phyloP scores from a whole-genome alignment of 169 alveolate genomes.

The Plasmodium knowlesi region DNA sequence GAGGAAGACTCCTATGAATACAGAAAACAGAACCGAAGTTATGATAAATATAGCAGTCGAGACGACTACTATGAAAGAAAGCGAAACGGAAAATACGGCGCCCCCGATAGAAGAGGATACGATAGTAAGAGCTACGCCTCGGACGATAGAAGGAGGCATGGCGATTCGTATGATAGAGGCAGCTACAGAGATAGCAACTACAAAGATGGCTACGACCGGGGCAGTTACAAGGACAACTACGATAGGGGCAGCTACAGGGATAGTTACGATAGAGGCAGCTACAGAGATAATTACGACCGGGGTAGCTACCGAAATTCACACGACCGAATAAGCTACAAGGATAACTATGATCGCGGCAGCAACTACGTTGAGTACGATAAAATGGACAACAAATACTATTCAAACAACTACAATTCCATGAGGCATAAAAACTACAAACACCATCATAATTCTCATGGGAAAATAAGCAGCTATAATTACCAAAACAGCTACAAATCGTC shows the following conservation, averaged over 20 bases:
- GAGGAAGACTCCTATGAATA: conserved; percentile 33
- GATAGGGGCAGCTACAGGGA: conserved; percentile 48
- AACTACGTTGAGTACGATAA: conserved; percentile 61
- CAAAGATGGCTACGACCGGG: neutral
- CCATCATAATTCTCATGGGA: conserved; percentile 27
- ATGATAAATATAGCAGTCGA: conserved; percentile 30
- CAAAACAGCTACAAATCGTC: conserved; percentile 39
- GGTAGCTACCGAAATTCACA: conserved; percentile 4
- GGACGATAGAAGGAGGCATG: conserved; percentile 33
- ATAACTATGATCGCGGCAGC: conserved; percentile 4
- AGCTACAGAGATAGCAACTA: neutral
- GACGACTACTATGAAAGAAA: conserved; percentile 43
- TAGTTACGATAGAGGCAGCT: conserved; percentile 23
- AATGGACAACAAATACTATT: conserved; percentile 66
- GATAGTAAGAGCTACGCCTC: conserved; percentile 47
- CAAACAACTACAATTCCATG: conserved; percentile 43
- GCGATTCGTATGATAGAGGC: neutral
- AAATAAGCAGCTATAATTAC: conserved; percentile 47
- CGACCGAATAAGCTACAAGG: neutral
- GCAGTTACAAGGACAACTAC: neutral
- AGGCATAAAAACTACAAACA: conserved; percentile 60
- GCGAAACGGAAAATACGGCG: conserved; percentile 36
- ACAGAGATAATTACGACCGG: conserved; percentile 38
- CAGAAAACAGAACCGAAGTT: neutral
- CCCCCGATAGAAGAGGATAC: conserved; percentile 25